A percentile compares a stretch with the other conserved stretches of the same genome.
Conservation (phyloP, 805 yeast genomes). For the Saccharomycopsis malanga region DNA sequence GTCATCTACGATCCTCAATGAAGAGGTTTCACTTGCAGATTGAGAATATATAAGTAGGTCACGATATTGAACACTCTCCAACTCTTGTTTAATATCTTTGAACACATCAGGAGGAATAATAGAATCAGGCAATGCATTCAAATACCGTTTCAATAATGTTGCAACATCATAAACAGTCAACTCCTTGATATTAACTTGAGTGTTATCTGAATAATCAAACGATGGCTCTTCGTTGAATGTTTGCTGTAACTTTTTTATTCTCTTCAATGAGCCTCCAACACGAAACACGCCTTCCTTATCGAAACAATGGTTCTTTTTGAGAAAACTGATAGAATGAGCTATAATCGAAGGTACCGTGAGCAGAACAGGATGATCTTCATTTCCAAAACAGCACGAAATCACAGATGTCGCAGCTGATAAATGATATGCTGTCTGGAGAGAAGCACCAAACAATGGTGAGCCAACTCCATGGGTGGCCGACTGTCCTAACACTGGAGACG, state of each 20-base stretch:
- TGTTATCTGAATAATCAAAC: neutral
- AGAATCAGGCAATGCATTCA: constrained; percentile 88
- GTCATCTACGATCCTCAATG: constrained; percentile 19
- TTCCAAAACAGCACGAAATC: neutral
- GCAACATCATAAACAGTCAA: constrained; percentile 89
- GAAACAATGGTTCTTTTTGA: constrained; percentile 31
- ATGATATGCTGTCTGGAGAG: constrained; percentile 3
- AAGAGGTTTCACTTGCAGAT: constrained; percentile 15
- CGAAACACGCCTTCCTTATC: constrained; percentile 87
- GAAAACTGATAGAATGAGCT: constrained; percentile 13
- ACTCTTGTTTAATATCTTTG: constrained; percentile 21
- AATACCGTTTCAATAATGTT: constrained; percentile 74
- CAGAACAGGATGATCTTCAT: neutral
- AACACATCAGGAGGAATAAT: constrained; percentile 51
- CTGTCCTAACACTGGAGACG: neutral
- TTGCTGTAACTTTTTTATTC: constrained; percentile 78
- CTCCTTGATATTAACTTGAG: neutral
- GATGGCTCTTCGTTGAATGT: constrained; percentile 78
- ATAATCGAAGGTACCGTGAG: constrained; percentile 16
- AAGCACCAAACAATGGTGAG: constrained; percentile 8
- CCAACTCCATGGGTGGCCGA: neutral
- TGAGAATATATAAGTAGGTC: constrained; percentile 16
- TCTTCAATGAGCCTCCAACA: constrained; percentile 84
- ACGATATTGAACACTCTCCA: constrained; percentile 10
- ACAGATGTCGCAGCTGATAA: constrained; percentile 1